A percentile compares a stretch with the other conserved stretches of the same genome.
Evolutionary conservation across 139 green algal species (phyloP).

Genomic region (Auxenochlorella pyrenoidosa): DNA sequence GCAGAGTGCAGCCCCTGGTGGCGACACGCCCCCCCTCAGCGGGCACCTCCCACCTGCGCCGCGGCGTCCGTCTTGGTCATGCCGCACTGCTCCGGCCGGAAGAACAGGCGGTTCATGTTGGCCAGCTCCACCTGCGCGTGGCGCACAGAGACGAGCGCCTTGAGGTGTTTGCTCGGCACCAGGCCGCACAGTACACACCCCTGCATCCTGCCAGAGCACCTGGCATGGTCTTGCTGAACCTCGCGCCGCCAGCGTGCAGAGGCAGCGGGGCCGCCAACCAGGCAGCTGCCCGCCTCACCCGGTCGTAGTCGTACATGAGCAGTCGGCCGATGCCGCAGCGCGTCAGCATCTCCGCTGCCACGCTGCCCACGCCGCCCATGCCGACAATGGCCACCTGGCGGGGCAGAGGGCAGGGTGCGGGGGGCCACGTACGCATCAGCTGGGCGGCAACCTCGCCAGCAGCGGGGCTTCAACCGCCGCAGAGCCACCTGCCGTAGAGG

Average conservation of each 20-base stretch:
- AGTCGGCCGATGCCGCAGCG: slow-evolving; percentile 94
- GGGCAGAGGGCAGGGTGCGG: background rate
- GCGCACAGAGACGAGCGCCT: background rate
- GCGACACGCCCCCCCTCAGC: background rate
- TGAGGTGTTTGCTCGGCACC: too few species aligned
- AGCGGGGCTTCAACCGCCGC: background rate
- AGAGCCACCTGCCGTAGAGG: background rate
- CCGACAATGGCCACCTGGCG: slow-evolving; percentile 81
- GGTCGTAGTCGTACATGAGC: slow-evolving; percentile 93
- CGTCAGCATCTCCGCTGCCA: slow-evolving; percentile 97
- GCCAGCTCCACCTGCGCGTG: slow-evolving; percentile 87
- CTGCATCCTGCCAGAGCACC: too few species aligned
- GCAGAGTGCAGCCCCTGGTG: too few species aligned
- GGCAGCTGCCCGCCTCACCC: slow-evolving; percentile 3
- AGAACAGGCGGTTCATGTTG: slow-evolving; percentile 99
- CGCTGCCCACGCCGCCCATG: slow-evolving; percentile 94
- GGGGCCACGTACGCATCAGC: too few species aligned
- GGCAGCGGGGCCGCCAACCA: background rate
- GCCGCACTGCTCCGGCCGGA: slow-evolving; percentile 94
- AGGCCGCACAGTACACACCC: too few species aligned
- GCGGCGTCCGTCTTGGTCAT: slow-evolving; percentile 98
- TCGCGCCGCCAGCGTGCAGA: background rate
- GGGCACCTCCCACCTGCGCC: slow-evolving; percentile 41
- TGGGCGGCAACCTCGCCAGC: background rate
- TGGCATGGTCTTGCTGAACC: too few species aligned